These are phyloP conservation scores for Penicillium verrucosum DNA, from an alignment of 2,329 filamentous ascomycete species.

Conservation along the genomic window DNA sequence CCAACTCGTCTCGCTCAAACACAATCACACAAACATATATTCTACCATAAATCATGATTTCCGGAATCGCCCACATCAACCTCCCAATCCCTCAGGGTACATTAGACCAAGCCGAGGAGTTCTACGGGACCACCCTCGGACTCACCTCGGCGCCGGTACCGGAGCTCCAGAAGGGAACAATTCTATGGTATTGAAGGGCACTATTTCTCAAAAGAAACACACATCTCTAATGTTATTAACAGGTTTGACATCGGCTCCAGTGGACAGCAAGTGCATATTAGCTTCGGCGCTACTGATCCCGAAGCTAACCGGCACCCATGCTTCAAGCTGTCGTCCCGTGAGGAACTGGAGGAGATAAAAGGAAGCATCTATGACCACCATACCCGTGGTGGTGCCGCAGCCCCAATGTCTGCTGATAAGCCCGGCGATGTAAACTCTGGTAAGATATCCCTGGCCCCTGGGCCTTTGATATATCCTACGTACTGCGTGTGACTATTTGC, in stretches of 20 bases:
- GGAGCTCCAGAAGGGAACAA: constrained; percentile 47
- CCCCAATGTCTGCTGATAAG: constrained; percentile 54
- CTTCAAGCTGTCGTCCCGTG: constrained; percentile 51
- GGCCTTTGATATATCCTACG: background rate
- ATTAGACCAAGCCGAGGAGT: constrained; percentile 50
- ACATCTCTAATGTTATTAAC: background rate
- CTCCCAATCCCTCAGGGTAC: constrained; percentile 55
- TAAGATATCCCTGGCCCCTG: constrained; percentile 11
- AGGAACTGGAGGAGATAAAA: constrained; percentile 50
- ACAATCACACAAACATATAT: background rate
- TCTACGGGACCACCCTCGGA: constrained; percentile 57
- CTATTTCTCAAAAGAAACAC: background rate
- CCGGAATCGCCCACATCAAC: constrained; percentile 57
- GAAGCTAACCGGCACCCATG: constrained; percentile 55
- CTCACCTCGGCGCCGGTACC: constrained; percentile 55
- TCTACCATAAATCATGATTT: constrained; percentile 43
- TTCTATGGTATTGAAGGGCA: constrained; percentile 51
- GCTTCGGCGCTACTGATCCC: constrained; percentile 43
- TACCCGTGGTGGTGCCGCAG: constrained; percentile 47
- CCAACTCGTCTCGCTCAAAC: background rate
- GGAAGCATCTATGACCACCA: constrained; percentile 53
- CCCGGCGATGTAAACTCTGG: constrained; percentile 50
- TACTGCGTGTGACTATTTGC: background rate
- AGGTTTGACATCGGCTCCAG: constrained; percentile 55
- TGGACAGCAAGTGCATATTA: constrained; percentile 57